Percentiles rank a stretch among this genome's conserved stretches.
Conservation (phyloP, 352 stramenopile genomes). For the Globisporangium orthogonon region DNA sequence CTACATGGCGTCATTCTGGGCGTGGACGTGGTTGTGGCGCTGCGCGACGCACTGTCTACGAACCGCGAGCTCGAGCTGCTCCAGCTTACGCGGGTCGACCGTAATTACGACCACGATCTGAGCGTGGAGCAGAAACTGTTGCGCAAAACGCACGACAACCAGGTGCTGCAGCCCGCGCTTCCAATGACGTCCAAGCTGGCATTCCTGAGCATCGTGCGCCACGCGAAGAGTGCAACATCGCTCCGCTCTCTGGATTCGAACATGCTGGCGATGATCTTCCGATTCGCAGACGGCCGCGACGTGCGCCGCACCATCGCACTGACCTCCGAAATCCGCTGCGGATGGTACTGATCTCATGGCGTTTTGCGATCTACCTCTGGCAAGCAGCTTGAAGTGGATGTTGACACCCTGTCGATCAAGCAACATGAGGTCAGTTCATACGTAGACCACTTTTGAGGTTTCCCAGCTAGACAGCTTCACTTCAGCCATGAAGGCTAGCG, state of each 20-base stretch:
- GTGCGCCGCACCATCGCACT: background rate
- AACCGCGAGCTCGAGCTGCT: background rate
- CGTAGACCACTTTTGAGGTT: no score
- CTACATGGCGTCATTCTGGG: no score
- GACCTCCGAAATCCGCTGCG: background rate
- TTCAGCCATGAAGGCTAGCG: no score
- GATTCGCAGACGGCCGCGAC: background rate
- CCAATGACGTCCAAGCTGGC: no score
- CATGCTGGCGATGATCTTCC: slow-evolving; percentile 1
- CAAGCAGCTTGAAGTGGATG: no score
- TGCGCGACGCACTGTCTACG: background rate
- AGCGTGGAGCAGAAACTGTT: background rate
- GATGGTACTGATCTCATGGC: background rate
- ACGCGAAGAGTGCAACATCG: no score
- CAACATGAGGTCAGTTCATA: no score
- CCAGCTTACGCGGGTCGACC: background rate
- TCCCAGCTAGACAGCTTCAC: no score
- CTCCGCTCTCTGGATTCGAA: background rate
- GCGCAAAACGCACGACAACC: background rate
- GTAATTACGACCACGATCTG: background rate
- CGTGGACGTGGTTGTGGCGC: no score
- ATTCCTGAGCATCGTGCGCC: slow-evolving; percentile 2
- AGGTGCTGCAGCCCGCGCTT: no score
- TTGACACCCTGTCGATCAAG: no score
- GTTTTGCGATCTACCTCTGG: no score